These are phyloP conservation scores for Hortiboletus campestris DNA, from an alignment of 768 basidiomycete species.

Conservation along the genomic window DNA sequence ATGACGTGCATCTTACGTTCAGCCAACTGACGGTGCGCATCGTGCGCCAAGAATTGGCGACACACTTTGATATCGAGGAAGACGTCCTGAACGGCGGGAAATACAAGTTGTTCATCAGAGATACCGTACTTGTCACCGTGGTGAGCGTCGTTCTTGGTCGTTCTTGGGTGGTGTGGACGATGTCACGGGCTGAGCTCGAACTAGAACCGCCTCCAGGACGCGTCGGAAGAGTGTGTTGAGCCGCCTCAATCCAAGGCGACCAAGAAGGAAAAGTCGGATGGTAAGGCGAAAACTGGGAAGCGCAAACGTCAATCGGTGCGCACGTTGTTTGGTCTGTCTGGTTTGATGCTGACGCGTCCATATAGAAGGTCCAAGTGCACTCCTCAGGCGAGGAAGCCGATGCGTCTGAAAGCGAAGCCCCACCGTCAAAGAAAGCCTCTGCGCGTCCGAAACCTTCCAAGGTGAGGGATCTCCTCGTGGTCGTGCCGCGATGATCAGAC, in stretches of 20 bases:
- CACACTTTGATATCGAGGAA: constrained; percentile 40
- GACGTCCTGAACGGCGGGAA: constrained; percentile 42
- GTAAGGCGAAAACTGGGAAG: background rate
- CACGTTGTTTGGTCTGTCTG: background rate
- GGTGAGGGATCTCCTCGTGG: background rate
- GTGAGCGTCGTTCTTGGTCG: constrained; percentile 2
- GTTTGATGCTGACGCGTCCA: background rate
- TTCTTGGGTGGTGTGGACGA: background rate
- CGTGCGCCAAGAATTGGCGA: constrained; percentile 51
- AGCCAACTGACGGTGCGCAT: constrained; percentile 45
- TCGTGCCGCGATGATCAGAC: background rate
- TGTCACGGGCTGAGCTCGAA: background rate
- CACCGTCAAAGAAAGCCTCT: constrained; percentile 11
- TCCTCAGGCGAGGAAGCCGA: background rate
- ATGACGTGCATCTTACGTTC: constrained; percentile 1
- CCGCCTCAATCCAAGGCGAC: background rate
- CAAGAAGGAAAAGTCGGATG: constrained; percentile 11
- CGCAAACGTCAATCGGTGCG: constrained; percentile 18
- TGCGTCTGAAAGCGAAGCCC: background rate
- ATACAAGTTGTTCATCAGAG: constrained; percentile 49
- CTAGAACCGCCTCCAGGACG: constrained; percentile 11
- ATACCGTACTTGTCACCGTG: constrained; percentile 15
- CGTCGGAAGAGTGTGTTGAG: background rate
- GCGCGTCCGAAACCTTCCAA: constrained; percentile 11
- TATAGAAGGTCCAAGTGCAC: background rate